A percentile compares a stretch with the other conserved stretches of the same genome.
These are phyloP conservation scores for Scheffersomyces cryptocercus DNA, from an alignment of 1,139 yeast genomes.

Conservation along the genomic window DNA sequence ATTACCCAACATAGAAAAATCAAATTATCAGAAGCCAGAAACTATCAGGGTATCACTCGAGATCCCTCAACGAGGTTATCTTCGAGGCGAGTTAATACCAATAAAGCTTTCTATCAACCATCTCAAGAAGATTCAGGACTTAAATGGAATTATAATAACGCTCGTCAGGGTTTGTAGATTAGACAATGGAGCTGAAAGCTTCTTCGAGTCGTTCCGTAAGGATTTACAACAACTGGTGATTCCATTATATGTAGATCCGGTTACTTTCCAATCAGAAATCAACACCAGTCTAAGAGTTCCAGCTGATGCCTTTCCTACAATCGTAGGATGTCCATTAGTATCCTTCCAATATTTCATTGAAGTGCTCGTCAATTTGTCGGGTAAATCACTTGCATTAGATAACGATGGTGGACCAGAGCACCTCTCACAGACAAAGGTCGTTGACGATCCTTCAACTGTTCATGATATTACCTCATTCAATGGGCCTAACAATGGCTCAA, in stretches of 20 bases:
- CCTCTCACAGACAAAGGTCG: slow-evolving; percentile 6
- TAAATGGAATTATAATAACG: slow-evolving; percentile 79
- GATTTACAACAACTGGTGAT: slow-evolving; percentile 77
- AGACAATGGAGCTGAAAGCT: slow-evolving; percentile 63
- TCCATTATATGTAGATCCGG: slow-evolving; percentile 79
- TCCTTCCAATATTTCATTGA: slow-evolving; percentile 86
- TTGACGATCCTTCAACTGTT: slow-evolving; percentile 9
- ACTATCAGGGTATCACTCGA: slow-evolving; percentile 57
- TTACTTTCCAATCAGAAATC: slow-evolving; percentile 55
- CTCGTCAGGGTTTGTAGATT: slow-evolving; percentile 79
- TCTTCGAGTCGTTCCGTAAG: slow-evolving; percentile 77
- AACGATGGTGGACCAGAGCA: slow-evolving; percentile 25
- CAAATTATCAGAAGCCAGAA: slow-evolving; percentile 16
- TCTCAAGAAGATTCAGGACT: slow-evolving; percentile 66
- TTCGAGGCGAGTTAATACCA: slow-evolving; percentile 79
- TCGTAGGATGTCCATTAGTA: slow-evolving; percentile 69
- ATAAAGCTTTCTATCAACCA: slow-evolving; percentile 67
- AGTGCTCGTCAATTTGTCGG: slow-evolving; percentile 68
- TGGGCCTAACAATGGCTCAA: background rate
- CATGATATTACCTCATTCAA: background rate
- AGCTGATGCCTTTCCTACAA: slow-evolving; percentile 83
- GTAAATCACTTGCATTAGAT: slow-evolving; percentile 37
- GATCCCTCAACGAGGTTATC: slow-evolving; percentile 67
- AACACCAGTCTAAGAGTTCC: slow-evolving; percentile 73
- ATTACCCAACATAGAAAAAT: background rate